Base-by-base conservation (phyloP, 208 protist genomes). In the Trypanosoma rangeli region DNA sequence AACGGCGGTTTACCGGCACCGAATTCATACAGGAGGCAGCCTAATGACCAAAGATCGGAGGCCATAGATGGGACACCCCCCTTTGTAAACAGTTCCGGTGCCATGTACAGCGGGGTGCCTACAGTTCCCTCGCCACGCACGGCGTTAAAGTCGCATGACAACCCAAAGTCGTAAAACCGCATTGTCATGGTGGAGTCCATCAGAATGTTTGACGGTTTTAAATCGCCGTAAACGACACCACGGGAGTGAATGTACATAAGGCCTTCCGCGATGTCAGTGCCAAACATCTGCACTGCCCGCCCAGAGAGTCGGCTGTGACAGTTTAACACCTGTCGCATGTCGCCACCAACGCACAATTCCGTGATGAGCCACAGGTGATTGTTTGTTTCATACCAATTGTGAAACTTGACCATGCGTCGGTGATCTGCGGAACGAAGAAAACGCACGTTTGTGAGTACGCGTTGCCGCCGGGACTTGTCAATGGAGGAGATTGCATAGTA, bases 311-410 rank as follows among this genome's bases (percentile, higher is more conserved):
- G 62, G 29, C 77, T 75, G 60, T 95, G 90, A 26, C 81, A 73
- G 35, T 68, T 48, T 12, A 98, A 70, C 9, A 98, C 80, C 39
- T 84, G 86, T 50, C 85, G 68, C 59, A 98, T 76, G 72, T 98
- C 85, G n/a, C 93, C 90, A 31, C 95, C 95, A 5, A 87, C 85
- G 84, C 96, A 98, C 54, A 92, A 92, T 74, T 98, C 95, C 1
- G 95, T 86, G 66, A 98, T 98, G n/a, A 98, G 77, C 97, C 97
- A 98, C 44, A 98, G 68, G 68, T 98, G 97, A 78, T 98, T 98
- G 55, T 83, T 91, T 48, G 97, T 98, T 70, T 98, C 97, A 74
- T 98, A 98, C 96, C 97, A 98, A 68, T 97, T 92, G 76, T 92
- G 76, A 57, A 98, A 98, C 48, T 92, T 74, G 18, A 98, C 85